Percentiles rank a stretch among this genome's conserved stretches.
Conservation (phyloP, 768 basidiomycete species). For the Hericium rajendrae region DNA sequence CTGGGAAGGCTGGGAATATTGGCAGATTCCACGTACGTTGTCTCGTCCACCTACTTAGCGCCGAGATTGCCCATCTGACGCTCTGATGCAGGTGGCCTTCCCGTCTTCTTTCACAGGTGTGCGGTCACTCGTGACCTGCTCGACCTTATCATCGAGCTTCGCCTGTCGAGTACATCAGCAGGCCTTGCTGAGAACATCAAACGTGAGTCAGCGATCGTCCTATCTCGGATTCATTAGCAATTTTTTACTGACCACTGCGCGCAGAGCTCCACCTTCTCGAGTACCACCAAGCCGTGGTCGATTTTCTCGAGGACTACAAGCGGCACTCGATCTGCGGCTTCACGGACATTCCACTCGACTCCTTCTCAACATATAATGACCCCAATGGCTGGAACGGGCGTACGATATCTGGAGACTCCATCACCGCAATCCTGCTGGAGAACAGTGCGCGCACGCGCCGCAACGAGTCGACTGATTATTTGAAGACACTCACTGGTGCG, state of each 20-base stretch:
- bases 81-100: constrained; percentile 9
- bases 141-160: constrained; percentile 18
- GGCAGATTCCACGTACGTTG: constrained; percentile 6
- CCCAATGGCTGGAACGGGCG: too few relatives aligned
- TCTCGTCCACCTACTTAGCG: background rate
- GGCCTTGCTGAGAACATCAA: constrained; percentile 17
- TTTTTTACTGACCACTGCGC: background rate
- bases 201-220: constrained; percentile 5
- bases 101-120: constrained; percentile 16
- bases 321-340: background rate
- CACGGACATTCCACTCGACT: constrained; percentile 1
- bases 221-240: too few relatives aligned
- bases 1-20: constrained; percentile 15
- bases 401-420: constrained; percentile 13
- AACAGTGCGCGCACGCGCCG: constrained; percentile 12
- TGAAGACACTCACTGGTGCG: constrained; percentile 14
- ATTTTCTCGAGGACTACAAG: constrained; percentile 11
- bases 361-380: background rate
- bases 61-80: too few relatives aligned
- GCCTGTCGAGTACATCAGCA: constrained; percentile 12
- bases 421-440: constrained; percentile 14
- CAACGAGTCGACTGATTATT: constrained; percentile 12
- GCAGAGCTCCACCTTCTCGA: constrained; percentile 19
- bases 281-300: constrained; percentile 10
- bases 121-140: constrained; percentile 17